phyloP scores from a whole-genome alignment of 306 rosid genomes.

The Lagenaria siceraria region DNA sequence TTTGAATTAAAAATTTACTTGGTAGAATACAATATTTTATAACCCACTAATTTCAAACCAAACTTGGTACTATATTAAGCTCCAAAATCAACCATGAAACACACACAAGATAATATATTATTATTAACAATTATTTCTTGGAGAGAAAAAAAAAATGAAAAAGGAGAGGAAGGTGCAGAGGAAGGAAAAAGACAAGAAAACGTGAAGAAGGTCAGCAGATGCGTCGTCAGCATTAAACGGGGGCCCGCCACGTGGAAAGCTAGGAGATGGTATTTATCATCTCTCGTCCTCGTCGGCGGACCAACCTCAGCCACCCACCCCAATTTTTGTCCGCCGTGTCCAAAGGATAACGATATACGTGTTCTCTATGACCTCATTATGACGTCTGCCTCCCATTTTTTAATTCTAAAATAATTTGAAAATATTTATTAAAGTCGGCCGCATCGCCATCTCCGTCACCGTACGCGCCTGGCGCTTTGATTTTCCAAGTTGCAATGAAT shows the following conservation, averaged over 20 bases:
- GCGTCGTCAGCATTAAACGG: background rate
- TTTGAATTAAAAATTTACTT: too few species aligned
- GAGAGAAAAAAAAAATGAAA: background rate
- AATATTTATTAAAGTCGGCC: background rate
- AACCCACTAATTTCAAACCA: too few species aligned
- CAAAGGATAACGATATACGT: background rate
- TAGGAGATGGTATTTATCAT: background rate
- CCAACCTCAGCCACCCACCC: background rate
- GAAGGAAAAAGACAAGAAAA: background rate
- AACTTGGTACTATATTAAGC: too few species aligned
- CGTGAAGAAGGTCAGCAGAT: background rate
- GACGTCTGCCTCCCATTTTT: background rate
- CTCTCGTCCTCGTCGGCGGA: background rate
- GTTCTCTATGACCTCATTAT: background rate
- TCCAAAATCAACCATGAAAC: too few species aligned
- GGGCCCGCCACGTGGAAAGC: conserved; percentile 10
- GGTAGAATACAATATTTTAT: too few species aligned
- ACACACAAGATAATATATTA: too few species aligned
- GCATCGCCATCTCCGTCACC: background rate
- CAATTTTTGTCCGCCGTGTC: background rate
- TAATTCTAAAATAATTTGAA: background rate
- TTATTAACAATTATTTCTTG: too few species aligned
- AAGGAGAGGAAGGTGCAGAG: background rate
- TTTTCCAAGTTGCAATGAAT: background rate
- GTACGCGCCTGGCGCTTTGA: background rate